Evolutionary conservation across 148 eudicot species (phyloP).

Genomic region (Euryodendron excelsum): DNA sequence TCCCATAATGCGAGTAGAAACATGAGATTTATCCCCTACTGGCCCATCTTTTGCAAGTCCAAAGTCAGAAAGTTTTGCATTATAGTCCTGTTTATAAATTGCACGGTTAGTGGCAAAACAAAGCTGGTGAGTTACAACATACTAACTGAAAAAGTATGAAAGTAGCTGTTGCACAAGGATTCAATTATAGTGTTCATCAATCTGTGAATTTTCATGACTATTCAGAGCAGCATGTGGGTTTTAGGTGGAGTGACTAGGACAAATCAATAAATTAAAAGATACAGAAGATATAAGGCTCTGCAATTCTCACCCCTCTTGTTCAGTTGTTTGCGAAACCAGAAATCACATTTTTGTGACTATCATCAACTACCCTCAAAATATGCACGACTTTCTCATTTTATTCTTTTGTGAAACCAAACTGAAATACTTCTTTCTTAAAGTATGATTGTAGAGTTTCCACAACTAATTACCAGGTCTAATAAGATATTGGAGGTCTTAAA

Average conservation of each 20-base stretch:
- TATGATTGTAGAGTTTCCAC: background rate
- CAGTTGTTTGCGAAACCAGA: background rate
- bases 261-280: background rate
- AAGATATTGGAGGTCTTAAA: conserved; percentile 86
- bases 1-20: conserved; percentile 95
- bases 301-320: background rate
- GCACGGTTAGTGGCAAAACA: background rate
- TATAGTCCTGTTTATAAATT: conserved; percentile 55
- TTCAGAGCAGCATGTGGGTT: too few species aligned
- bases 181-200: background rate
- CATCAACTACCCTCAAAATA: background rate
- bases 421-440: background rate
- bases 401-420: background rate
- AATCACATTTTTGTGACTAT: background rate
- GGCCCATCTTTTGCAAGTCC: conserved; percentile 96
- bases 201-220: too few species aligned
- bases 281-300: background rate
- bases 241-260: background rate
- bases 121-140: background rate
- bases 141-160: background rate
- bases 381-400: background rate
- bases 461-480: conserved; percentile 68
- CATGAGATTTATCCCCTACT: conserved; percentile 88
- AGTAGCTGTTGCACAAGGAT: background rate
- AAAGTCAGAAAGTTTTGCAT: conserved; percentile 87